These are phyloP conservation scores for Malassezia equina DNA, from an alignment of 1,284 basidiomycete species.

Conservation along the genomic window DNA sequence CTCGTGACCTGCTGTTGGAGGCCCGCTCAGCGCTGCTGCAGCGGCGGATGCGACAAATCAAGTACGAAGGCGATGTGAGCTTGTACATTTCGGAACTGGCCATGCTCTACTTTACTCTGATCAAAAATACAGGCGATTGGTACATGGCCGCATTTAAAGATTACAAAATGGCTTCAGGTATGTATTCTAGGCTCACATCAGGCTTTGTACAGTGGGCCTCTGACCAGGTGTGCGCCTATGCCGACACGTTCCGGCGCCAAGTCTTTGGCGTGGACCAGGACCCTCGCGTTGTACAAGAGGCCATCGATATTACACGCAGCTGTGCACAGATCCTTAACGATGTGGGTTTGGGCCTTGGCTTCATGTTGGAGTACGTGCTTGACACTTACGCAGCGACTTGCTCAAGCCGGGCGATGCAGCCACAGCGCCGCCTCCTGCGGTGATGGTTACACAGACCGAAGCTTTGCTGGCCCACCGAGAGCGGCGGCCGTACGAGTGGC, in stretches of 20 bases:
- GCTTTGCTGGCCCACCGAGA: not conserved
- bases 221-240: slow-evolving; percentile 70
- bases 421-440: not conserved
- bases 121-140: slow-evolving; percentile 96
- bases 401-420: not conserved
- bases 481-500: not conserved
- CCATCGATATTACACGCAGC: slow-evolving; percentile 23
- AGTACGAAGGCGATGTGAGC: slow-evolving; percentile 79
- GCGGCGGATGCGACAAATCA: slow-evolving; percentile 68
- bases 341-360: slow-evolving; percentile 30
- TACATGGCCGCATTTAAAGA: slow-evolving; percentile 90
- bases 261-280: slow-evolving; percentile 58
- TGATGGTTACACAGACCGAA: not conserved
- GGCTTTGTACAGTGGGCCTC: slow-evolving; percentile 86
- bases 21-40: slow-evolving; percentile 68
- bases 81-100: slow-evolving; percentile 67
- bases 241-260: slow-evolving; percentile 76
- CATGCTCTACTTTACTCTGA: slow-evolving; percentile 72
- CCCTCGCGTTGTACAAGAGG: slow-evolving; percentile 22
- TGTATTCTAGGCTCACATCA: not conserved
- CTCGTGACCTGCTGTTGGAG: slow-evolving; percentile 69
- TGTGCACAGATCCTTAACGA: slow-evolving; percentile 32
- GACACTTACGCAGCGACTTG: slow-evolving; percentile 4
- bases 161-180: slow-evolving; percentile 70
- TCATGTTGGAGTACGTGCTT: slow-evolving; percentile 19